Percentiles rank a stretch among this genome's conserved stretches.
These are phyloP conservation scores for Rhynchosporium agropyri DNA, from an alignment of 2,329 filamentous ascomycete species.

Conservation along the genomic window DNA sequence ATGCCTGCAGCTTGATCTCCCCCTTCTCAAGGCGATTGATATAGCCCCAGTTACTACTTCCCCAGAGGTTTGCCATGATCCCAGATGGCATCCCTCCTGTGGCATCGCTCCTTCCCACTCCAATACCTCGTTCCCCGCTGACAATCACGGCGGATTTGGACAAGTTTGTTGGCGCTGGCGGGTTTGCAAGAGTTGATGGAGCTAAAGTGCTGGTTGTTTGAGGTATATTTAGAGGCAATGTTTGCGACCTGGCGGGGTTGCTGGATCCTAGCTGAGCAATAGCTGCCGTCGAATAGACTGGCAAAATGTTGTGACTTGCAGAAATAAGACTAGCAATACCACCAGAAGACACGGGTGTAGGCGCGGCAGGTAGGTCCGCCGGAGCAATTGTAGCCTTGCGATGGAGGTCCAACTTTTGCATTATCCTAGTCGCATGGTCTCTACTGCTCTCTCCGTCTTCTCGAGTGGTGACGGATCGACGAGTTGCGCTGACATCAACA, in stretches of 20 bases:
- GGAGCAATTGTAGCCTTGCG: slow-evolving; percentile 67
- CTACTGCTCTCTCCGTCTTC: slow-evolving; percentile 75
- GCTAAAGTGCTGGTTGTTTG: slow-evolving; percentile 67
- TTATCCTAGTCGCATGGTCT: slow-evolving; percentile 85
- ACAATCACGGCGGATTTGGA: slow-evolving; percentile 84
- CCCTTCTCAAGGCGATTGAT: slow-evolving; percentile 63
- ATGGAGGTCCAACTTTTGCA: slow-evolving; percentile 89
- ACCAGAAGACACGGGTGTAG: slow-evolving; percentile 49
- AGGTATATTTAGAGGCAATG: slow-evolving; percentile 44
- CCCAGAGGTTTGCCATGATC: slow-evolving; percentile 92
- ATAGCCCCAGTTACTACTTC: slow-evolving; percentile 79
- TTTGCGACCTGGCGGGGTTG: slow-evolving; percentile 42
- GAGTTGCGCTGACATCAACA: slow-evolving; percentile 62
- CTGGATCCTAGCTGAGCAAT: slow-evolving; percentile 31
- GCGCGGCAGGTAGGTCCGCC: slow-evolving; percentile 44
- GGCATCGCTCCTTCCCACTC: slow-evolving; percentile 60
- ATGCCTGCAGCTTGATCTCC: slow-evolving; percentile 45
- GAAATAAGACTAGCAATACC: slow-evolving; percentile 87
- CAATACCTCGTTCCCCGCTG: slow-evolving; percentile 73
- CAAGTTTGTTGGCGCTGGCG: slow-evolving; percentile 80
- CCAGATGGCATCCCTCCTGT: slow-evolving; percentile 78
- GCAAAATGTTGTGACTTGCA: slow-evolving; percentile 77
- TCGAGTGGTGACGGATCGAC: slow-evolving; percentile 58
- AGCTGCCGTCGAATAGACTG: slow-evolving; percentile 56
- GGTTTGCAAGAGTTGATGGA: slow-evolving; percentile 78